phyloP scores from a whole-genome alignment of 129 eudicot species.

The Ambrosia artemisiifolia region DNA sequence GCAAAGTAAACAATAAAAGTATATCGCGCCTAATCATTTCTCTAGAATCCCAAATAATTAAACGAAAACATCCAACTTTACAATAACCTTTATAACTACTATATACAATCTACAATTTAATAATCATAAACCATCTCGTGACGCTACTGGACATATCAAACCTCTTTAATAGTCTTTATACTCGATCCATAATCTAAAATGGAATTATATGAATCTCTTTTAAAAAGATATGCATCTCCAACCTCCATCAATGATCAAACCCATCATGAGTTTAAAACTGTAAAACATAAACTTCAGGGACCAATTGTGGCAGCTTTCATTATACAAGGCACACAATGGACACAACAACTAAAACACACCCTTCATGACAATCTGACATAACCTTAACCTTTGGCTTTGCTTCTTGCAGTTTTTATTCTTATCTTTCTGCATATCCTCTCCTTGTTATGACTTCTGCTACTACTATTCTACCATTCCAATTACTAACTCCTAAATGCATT shows the following conservation, averaged over 20 bases:
- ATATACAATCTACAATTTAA: too few relatives aligned
- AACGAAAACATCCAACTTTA: too few relatives aligned
- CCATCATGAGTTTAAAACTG: not conserved
- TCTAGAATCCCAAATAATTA: too few relatives aligned
- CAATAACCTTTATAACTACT: too few relatives aligned
- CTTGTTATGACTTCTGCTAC: slow-evolving; percentile 38
- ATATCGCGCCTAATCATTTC: too few relatives aligned
- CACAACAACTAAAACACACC: slow-evolving; percentile 3
- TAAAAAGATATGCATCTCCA: not conserved
- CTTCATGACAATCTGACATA: not conserved
- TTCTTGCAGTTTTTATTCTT: slow-evolving; percentile 26
- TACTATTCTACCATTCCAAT: slow-evolving; percentile 32
- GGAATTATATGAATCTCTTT: too few relatives aligned
- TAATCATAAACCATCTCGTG: too few relatives aligned
- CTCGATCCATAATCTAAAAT: not conserved
- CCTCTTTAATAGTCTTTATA: too few relatives aligned
- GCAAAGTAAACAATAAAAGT: too few relatives aligned
- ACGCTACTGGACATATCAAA: too few relatives aligned
- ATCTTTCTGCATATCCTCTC: slow-evolving; percentile 29
- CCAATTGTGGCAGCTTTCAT: not conserved
- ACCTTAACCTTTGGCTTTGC: slow-evolving; percentile 26
- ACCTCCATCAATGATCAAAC: too few relatives aligned
- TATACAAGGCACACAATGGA: not conserved
- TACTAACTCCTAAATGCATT: slow-evolving; percentile 31
- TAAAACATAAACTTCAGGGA: slow-evolving; percentile 18